A percentile compares a stretch with the other conserved stretches of the same genome.
Evolutionary conservation across 495 filamentous ascomycete species (phyloP).

Genomic region (Hypoxylon intermedium): DNA sequence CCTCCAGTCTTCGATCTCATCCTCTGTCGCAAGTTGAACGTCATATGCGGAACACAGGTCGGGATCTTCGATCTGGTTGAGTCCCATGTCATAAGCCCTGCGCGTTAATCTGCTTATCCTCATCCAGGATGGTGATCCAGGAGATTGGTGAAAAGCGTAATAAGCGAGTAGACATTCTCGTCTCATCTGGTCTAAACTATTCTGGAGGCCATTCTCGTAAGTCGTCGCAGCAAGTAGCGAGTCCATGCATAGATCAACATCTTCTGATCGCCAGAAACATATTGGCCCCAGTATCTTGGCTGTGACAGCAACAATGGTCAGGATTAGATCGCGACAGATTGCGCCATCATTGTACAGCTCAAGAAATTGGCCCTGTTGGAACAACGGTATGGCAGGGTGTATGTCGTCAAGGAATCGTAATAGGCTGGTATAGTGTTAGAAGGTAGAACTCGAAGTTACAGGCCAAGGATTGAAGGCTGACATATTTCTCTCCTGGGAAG

Average conservation of each 20-base stretch:
- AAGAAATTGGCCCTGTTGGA: conserved; percentile 40
- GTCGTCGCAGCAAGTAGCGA: conserved; percentile 25
- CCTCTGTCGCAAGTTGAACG: conserved; percentile 21
- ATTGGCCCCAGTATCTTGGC: conserved; percentile 37
- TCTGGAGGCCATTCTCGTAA: conserved; percentile 2
- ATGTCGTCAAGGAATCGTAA: conserved; percentile 37
- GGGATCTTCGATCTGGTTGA: conserved; percentile 40
- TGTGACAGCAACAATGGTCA: conserved; percentile 36
- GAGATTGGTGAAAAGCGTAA: conserved; percentile 49
- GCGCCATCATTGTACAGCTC: conserved; percentile 25
- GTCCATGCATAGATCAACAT: conserved; percentile 30
- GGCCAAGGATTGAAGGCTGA: conserved; percentile 5
- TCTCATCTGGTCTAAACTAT: conserved; percentile 41
- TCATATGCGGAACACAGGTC: conserved; percentile 32
- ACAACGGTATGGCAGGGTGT: conserved; percentile 42
- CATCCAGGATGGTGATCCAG: conserved; percentile 44
- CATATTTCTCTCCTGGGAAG: conserved; percentile 26
- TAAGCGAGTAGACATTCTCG: conserved; percentile 48
- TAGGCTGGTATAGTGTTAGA: conserved; percentile 9
- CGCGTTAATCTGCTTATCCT: conserved; percentile 46
- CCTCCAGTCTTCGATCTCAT: conserved; percentile 50
- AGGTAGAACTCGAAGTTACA: neutral
- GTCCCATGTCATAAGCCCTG: conserved; percentile 43
- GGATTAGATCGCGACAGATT: conserved; percentile 30
- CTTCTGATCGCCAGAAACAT: conserved; percentile 28